Evolutionary conservation across 2,329 filamentous ascomycete species (phyloP).

Genomic region (Colletotrichum theobromicola): DNA sequence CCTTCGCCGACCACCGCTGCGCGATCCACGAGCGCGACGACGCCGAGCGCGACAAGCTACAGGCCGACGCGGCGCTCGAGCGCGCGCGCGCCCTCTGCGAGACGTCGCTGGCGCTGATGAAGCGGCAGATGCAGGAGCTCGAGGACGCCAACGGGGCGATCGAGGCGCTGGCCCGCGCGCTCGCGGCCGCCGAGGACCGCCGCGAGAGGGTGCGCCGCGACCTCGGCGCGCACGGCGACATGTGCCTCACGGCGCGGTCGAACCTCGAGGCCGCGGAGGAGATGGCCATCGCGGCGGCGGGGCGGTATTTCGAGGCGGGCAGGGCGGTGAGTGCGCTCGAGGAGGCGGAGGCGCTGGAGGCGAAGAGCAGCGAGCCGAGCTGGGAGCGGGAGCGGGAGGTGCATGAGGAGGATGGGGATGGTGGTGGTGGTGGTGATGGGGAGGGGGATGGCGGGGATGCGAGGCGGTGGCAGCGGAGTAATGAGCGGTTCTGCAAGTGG

Average conservation of each 20-base stretch:
- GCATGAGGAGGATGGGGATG: not conserved
- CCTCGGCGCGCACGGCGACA: slow-evolving; percentile 6
- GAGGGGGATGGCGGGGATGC: not conserved
- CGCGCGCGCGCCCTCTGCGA: slow-evolving; percentile 15
- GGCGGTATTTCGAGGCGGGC: slow-evolving; percentile 8
- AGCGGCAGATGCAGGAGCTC: slow-evolving; percentile 20
- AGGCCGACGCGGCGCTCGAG: slow-evolving; percentile 15
- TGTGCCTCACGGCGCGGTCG: slow-evolving; percentile 3
- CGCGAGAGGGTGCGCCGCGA: slow-evolving; percentile 5
- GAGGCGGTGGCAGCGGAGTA: slow-evolving; percentile 6
- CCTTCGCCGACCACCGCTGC: slow-evolving; percentile 14
- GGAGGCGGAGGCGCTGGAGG: not conserved
- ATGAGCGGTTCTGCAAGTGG: slow-evolving; percentile 19
- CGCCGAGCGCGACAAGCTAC: slow-evolving; percentile 18
- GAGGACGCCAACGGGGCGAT: slow-evolving; percentile 17
- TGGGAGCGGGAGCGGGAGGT: not conserved
- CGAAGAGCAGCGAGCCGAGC: not conserved
- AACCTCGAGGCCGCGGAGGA: slow-evolving; percentile 16
- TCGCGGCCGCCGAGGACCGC: slow-evolving; percentile 8
- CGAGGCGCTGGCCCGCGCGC: not conserved
- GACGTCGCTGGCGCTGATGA: slow-evolving; percentile 10
- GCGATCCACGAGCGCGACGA: slow-evolving; percentile 19
- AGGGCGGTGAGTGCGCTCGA: slow-evolving; percentile 1
- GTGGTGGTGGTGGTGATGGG: too few relatives aligned
- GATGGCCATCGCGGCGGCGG: slow-evolving; percentile 17